Conservation (phyloP, 768 basidiomycete species). For the Asterophora parasitica region DNA sequence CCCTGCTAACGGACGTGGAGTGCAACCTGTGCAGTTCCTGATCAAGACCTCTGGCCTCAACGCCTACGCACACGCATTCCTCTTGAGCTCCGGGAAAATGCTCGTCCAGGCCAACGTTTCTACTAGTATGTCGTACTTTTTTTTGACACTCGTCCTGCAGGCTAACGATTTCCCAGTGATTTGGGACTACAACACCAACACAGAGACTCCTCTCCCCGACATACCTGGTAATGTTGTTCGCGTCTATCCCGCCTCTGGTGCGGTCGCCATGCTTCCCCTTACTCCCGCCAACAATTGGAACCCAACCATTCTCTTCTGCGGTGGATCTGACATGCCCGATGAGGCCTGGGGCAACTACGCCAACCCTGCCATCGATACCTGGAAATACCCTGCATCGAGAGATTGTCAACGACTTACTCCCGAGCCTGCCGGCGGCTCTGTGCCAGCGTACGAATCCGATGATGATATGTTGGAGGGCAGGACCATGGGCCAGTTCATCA, state of each 20-base stretch:
- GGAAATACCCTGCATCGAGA: conserved; percentile 62
- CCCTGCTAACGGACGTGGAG: conserved; percentile 50
- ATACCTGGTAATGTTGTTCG: conserved; percentile 75
- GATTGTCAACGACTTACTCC: conserved; percentile 86
- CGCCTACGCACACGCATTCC: conserved; percentile 68
- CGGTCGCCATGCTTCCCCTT: conserved; percentile 84
- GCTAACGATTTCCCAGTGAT: conserved; percentile 24
- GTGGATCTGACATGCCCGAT: conserved; percentile 77
- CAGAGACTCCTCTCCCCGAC: conserved; percentile 59
- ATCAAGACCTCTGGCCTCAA: conserved; percentile 72
- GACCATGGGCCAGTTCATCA: conserved; percentile 92
- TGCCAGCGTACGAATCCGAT: conserved; percentile 59
- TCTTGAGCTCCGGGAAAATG: conserved; percentile 74
- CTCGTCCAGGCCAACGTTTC: conserved; percentile 82
- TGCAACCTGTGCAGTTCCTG: conserved; percentile 65
- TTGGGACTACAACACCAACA: conserved; percentile 53
- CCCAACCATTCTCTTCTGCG: conserved; percentile 86
- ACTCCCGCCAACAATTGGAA: conserved; percentile 86
- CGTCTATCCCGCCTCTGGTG: conserved; percentile 89
- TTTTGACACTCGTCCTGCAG: neutral
- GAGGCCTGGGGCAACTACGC: conserved; percentile 75
- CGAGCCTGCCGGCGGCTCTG: conserved; percentile 67
- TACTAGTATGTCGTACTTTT: conserved; percentile 45
- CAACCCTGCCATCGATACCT: conserved; percentile 71
- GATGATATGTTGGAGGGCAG: conserved; percentile 72